Evolutionary conservation across 1,284 basidiomycete species (phyloP), one percentile per base, ranked within the genome.

Genomic region (Sanghuangporus baumii): DNA sequence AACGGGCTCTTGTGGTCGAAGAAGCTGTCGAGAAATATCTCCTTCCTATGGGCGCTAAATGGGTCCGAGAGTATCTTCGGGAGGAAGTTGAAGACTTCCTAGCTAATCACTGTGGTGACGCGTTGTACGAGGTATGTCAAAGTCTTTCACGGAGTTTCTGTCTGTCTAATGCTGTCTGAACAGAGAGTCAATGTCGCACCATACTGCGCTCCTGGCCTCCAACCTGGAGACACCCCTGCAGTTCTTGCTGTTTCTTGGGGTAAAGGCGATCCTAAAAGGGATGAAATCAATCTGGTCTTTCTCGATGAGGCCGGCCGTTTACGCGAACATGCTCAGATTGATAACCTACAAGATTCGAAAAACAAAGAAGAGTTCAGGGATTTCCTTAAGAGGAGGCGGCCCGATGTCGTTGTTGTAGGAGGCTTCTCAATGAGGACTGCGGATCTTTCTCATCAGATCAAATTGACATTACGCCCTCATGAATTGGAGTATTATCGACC

Each of bases 201-300:
- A 0, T 96, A 86, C 70, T 75, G 78, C 55, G 82, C 85, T 3
- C 75, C 79, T 4, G 81, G 83, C 31, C 84, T 89, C 74, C 81
- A 82, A 62, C 76, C 81, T 48, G 91, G 89, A 16, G 88, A 93
- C 55, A 84, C 84, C 0, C 88, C 94, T 0, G 88, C 91, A 6
- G 94, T 99, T 3, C 80, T 99, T 43, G 93, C 96, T 4, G 78
- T 98, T 63, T 98, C 96, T 3, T 94, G 95, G 85, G 97, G 97
- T 52, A 89, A 91, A 71, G 97, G 97, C 57, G 94, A 97, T 69
- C 93, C 93, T 46, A 87, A 91, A 68, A 91, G 89, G 69, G 96
- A 99, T 74, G 88, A 89, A 1, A 92, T 98, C 64, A 86, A 88
- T 37, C 78, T 93, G 38, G 89, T 97, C 59, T 92, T 89, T 75